These are phyloP conservation scores for Ganoderma sp. DNA, from an alignment of 1,284 basidiomycete species.

Conservation along the genomic window DNA sequence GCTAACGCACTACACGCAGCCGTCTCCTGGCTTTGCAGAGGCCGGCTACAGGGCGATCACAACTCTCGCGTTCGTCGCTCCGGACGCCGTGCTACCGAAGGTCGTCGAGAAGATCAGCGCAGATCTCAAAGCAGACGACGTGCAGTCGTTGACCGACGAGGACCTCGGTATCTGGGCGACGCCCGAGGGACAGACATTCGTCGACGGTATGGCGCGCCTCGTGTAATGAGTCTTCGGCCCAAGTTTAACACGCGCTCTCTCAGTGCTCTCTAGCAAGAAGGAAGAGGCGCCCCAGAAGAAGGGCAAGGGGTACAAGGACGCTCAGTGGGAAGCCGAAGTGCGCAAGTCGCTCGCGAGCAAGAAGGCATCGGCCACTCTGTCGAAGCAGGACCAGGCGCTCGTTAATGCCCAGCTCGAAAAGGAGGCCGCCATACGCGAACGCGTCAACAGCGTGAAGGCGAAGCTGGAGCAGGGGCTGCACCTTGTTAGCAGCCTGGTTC, in stretches of 20 bases:
- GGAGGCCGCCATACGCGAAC: slow-evolving; percentile 70
- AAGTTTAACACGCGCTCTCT: neutral
- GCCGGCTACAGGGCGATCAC: slow-evolving; percentile 80
- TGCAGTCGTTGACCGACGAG: slow-evolving; percentile 70
- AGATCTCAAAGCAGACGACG: slow-evolving; percentile 64
- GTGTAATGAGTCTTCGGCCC: neutral
- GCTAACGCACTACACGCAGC: slow-evolving; percentile 3
- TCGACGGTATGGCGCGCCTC: slow-evolving; percentile 65
- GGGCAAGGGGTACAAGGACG: slow-evolving; percentile 86
- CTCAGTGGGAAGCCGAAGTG: slow-evolving; percentile 94
- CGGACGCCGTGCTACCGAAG: slow-evolving; percentile 68
- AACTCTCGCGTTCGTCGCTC: slow-evolving; percentile 82
- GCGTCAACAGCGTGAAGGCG: slow-evolving; percentile 60
- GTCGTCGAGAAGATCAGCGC: slow-evolving; percentile 68
- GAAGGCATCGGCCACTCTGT: slow-evolving; percentile 61
- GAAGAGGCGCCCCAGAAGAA: slow-evolving; percentile 62
- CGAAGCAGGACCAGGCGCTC: slow-evolving; percentile 83
- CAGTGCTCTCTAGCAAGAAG: slow-evolving; percentile 72
- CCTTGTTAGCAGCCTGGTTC: slow-evolving; percentile 68
- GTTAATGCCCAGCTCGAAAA: slow-evolving; percentile 82
- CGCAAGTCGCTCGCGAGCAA: slow-evolving; percentile 83
- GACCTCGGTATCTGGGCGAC: slow-evolving; percentile 88
- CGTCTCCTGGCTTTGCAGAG: slow-evolving; percentile 51
- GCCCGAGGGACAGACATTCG: slow-evolving; percentile 76
- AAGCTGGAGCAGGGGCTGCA: slow-evolving; percentile 71